Evolutionary conservation across 805 yeast species (phyloP).

Genomic region (Cyberlindnera veronae): DNA sequence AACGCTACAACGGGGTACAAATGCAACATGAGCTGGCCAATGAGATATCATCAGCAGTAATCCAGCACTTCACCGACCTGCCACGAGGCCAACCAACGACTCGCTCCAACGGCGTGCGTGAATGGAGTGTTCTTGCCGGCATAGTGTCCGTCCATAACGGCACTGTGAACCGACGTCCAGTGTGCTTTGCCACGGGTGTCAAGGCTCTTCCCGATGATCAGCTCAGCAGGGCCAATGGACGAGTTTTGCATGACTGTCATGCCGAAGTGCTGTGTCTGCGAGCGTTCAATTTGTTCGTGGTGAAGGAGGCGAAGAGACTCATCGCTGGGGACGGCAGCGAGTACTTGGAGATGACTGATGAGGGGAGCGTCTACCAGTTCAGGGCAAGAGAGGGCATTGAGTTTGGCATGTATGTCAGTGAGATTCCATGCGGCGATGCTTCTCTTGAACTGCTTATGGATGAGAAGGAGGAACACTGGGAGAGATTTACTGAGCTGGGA

Average conservation of each 20-base stretch:
- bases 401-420: conserved; percentile 64
- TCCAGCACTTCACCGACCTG: conserved; percentile 5
- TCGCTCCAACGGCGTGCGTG: conserved; percentile 61
- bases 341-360: conserved; percentile 5
- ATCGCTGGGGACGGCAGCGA: conserved; percentile 10
- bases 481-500: conserved; percentile 11
- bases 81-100: conserved; percentile 52
- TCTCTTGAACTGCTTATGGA: conserved; percentile 49
- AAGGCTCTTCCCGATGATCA: conserved; percentile 62
- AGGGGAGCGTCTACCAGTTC: conserved; percentile 19
- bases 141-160: conserved; percentile 43
- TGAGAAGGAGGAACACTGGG: conserved; percentile 25
- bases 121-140: conserved; percentile 85
- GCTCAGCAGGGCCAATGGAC: conserved; percentile 49
- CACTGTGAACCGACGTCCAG: conserved; percentile 7
- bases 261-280: conserved; percentile 81
- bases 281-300: conserved; percentile 48
- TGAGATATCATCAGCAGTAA: conserved; percentile 6
- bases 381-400: conserved; percentile 34
- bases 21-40: conserved; percentile 3
- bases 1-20: not conserved
- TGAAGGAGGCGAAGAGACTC: conserved; percentile 17
- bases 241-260: conserved; percentile 79
- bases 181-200: conserved; percentile 69
- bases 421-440: conserved; percentile 89